Evolutionary conservation across 2,329 filamentous ascomycete genomes (phyloP).

Genomic region (Sporothrix pseudoabietina): DNA sequence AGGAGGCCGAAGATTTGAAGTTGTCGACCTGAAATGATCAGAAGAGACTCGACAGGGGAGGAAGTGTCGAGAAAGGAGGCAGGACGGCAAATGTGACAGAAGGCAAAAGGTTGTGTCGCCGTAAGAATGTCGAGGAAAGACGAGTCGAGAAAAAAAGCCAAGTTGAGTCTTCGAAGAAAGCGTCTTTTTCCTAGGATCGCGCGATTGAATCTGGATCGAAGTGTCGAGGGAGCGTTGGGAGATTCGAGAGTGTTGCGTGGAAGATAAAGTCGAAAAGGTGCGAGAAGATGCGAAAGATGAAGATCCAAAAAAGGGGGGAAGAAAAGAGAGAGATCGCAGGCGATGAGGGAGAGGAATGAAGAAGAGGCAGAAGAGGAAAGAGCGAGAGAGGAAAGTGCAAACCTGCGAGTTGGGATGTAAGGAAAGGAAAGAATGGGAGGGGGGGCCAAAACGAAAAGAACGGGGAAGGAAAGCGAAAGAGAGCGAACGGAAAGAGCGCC

Average conservation of each 20-base stretch:
- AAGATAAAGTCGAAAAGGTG: slow-evolving; percentile 16
- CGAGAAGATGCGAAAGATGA: slow-evolving; percentile 6
- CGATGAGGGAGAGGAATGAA: not conserved
- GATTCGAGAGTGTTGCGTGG: slow-evolving; percentile 18
- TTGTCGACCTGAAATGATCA: not conserved
- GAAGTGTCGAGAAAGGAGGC: not conserved
- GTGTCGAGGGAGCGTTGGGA: slow-evolving; percentile 17
- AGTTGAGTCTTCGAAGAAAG: slow-evolving; percentile 3
- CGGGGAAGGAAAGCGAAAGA: slow-evolving; percentile 25
- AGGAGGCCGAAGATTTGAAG: not conserved
- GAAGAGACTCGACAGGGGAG: not conserved
- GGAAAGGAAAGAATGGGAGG: slow-evolving; percentile 27
- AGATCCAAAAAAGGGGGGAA: not conserved
- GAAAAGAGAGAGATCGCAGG: not conserved
- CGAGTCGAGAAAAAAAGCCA: not conserved
- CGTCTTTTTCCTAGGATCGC: slow-evolving; percentile 1
- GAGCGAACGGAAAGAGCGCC: slow-evolving; percentile 21
- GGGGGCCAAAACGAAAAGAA: slow-evolving; percentile 29
- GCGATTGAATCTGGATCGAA: slow-evolving; percentile 27
- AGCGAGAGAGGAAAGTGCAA: slow-evolving; percentile 16
- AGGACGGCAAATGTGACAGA: not conserved
- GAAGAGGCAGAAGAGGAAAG: slow-evolving; percentile 6
- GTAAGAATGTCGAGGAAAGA: not conserved
- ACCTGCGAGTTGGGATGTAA: slow-evolving; percentile 22
- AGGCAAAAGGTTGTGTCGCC: not conserved